These are phyloP conservation scores for Sporothrix inflata DNA, from an alignment of 2,329 filamentous ascomycete species.

Conservation along the genomic window DNA sequence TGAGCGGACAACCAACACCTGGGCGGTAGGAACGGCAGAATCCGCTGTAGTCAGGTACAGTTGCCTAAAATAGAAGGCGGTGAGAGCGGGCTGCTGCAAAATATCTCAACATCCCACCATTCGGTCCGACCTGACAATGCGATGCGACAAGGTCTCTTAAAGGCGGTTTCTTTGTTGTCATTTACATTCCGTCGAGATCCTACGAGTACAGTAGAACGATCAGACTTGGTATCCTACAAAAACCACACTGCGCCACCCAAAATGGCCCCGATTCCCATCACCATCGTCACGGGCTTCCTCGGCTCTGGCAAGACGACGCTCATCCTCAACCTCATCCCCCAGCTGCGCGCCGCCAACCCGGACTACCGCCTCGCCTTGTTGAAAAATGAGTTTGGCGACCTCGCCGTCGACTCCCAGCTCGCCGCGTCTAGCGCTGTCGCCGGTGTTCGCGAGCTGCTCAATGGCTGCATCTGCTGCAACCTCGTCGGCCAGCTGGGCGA, in stretches of 20 bases:
- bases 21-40: slow-evolving; percentile 18
- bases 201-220: not conserved
- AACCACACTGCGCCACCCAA: not conserved
- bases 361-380: slow-evolving; percentile 87
- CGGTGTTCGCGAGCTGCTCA: slow-evolving; percentile 88
- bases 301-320: slow-evolving; percentile 96
- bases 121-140: slow-evolving; percentile 1
- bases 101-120: slow-evolving; percentile 17
- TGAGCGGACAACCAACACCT: not conserved
- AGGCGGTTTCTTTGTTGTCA: not conserved
- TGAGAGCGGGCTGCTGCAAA: slow-evolving; percentile 7
- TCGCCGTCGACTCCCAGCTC: slow-evolving; percentile 91
- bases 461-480: slow-evolving; percentile 99
- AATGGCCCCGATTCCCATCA: slow-evolving; percentile 80
- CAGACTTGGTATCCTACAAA: not conserved
- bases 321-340: slow-evolving; percentile 89
- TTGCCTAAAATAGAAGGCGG: slow-evolving; percentile 18
- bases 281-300: slow-evolving; percentile 93
- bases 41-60: slow-evolving; percentile 8
- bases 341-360: slow-evolving; percentile 74
- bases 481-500: slow-evolving; percentile 87
- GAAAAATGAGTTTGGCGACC: slow-evolving; percentile 97
- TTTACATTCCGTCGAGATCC: not conserved
- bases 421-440: slow-evolving; percentile 81
- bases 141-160: not conserved